A percentile compares a stretch with the other conserved stretches of the same genome.
Evolutionary conservation across 2,329 filamentous ascomycete species (phyloP).

Genomic region (Fonsecaea erecta): DNA sequence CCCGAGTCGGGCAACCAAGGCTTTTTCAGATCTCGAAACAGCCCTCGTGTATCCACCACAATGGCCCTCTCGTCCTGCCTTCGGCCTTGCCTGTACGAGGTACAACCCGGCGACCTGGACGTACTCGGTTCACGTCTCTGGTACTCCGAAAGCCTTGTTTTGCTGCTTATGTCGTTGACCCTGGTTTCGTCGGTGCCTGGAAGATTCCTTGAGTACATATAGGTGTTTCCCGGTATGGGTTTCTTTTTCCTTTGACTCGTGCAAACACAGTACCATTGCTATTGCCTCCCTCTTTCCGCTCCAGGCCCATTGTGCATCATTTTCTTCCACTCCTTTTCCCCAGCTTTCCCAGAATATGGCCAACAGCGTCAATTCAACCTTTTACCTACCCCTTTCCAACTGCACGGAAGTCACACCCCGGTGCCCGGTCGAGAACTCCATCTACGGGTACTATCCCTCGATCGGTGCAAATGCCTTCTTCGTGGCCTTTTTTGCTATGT

Average conservation of each 20-base stretch:
- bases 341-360: conserved; percentile 6
- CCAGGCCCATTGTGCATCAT: background rate
- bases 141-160: background rate
- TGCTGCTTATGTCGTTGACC: background rate
- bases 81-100: background rate
- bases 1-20: background rate
- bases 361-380: conserved; percentile 17
- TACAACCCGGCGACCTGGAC: background rate
- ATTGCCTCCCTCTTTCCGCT: background rate
- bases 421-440: conserved; percentile 53
- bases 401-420: conserved; percentile 41
- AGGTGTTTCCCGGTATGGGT: background rate
- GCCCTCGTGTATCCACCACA: background rate
- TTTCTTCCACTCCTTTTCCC: background rate
- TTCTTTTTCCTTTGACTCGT: background rate
- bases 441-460: conserved; percentile 60
- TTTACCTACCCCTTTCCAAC: conserved; percentile 14
- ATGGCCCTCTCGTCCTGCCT: background rate
- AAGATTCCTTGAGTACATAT: background rate
- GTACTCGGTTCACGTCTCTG: background rate
- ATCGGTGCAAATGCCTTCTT: conserved; percentile 59
- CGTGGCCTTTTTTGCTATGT: conserved; percentile 54
- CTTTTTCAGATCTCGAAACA: background rate
- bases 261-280: background rate
- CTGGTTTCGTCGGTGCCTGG: conserved; percentile 10